Conservation (phyloP, 1,284 basidiomycete species). For the Malassezia caprae region DNA sequence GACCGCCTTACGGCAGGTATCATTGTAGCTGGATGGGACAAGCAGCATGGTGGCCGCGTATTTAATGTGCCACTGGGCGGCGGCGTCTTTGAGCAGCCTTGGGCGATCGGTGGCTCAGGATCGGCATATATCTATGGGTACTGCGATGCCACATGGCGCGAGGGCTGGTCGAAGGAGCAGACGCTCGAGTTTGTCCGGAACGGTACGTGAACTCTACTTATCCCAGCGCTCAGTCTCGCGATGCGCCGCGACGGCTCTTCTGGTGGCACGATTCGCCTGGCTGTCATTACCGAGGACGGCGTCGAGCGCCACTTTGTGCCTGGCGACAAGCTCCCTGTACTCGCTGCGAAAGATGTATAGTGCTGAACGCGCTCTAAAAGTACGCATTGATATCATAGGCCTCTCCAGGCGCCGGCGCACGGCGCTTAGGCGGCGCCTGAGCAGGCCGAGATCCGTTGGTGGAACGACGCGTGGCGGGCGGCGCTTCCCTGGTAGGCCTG, state of each 20-base stretch:
- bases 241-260: slow-evolving; percentile 98
- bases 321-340: slow-evolving; percentile 53
- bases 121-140: slow-evolving; percentile 98
- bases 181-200: slow-evolving; percentile 92
- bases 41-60: slow-evolving; percentile 79
- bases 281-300: slow-evolving; percentile 80
- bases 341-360: slow-evolving; percentile 34
- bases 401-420: slow-evolving; percentile 26
- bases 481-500: neutral
- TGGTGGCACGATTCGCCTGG: slow-evolving; percentile 93
- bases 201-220: slow-evolving; percentile 49
- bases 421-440: neutral
- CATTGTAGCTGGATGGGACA: slow-evolving; percentile 97
- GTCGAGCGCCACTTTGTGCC: slow-evolving; percentile 89
- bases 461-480: neutral
- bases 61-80: slow-evolving; percentile 61
- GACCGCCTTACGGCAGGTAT: slow-evolving; percentile 73
- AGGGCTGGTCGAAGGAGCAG: slow-evolving; percentile 82
- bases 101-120: slow-evolving; percentile 59
- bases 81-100: slow-evolving; percentile 42
- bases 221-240: slow-evolving; percentile 69
- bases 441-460: neutral
- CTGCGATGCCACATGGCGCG: slow-evolving; percentile 93
- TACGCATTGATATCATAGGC: slow-evolving; percentile 36
- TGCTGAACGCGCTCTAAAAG: slow-evolving; percentile 21